phyloP scores from a whole-genome alignment of 805 yeast species.

The Yamadazyma philogaea region DNA sequence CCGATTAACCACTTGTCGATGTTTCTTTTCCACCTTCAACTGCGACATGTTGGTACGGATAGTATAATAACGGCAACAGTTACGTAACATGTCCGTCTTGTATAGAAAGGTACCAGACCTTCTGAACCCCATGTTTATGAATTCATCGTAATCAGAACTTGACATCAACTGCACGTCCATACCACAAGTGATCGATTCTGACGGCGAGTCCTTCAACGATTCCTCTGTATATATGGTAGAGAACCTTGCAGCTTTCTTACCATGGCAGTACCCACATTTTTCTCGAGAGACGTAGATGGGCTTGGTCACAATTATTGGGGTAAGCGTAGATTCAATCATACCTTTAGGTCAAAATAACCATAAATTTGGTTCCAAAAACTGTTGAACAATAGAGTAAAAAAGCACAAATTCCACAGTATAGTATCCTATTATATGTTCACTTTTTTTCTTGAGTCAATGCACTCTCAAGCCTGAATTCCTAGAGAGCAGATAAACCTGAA shows the following conservation, averaged over 20 bases:
- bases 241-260: constrained; percentile 38
- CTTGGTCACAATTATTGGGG: constrained; percentile 24
- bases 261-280: constrained; percentile 74
- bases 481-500: too few species aligned
- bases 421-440: too few species aligned
- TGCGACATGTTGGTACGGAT: constrained; percentile 56
- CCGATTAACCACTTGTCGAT: constrained; percentile 60
- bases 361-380: too few species aligned
- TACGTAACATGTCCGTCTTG: constrained; percentile 62
- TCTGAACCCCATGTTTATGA: constrained; percentile 74
- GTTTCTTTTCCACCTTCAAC: constrained; percentile 59
- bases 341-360: too few species aligned
- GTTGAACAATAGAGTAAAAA: too few species aligned
- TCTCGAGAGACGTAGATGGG: constrained; percentile 44
- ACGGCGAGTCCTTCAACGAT: neutral
- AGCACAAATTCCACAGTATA: too few species aligned
- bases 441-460: too few species aligned
- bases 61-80: constrained; percentile 78
- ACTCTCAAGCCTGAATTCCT: too few species aligned
- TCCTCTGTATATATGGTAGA: constrained; percentile 29
- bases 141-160: constrained; percentile 53
- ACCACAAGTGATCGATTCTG: constrained; percentile 31
- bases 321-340: neutral
- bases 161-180: constrained; percentile 45
- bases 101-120: constrained; percentile 71